Evolutionary conservation across 306 rosid genomes (phyloP).

Genomic region (Glycine tomentella): DNA sequence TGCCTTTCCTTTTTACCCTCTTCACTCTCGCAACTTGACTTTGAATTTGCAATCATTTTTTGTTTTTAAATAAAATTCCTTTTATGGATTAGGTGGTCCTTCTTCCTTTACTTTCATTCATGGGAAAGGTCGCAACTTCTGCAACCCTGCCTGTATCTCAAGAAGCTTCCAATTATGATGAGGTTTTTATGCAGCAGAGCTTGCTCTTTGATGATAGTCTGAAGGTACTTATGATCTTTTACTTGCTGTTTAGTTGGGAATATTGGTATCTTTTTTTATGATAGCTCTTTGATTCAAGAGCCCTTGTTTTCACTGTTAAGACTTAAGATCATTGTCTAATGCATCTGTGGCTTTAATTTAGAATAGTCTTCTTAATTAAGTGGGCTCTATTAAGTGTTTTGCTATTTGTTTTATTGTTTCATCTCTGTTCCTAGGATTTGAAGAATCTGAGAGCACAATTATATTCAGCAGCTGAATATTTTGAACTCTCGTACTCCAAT

Average conservation of each 20-base stretch:
- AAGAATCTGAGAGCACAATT: slow-evolving; percentile 91
- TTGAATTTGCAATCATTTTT: slow-evolving; percentile 32
- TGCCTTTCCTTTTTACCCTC: slow-evolving; percentile 32
- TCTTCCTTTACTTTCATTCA: slow-evolving; percentile 47
- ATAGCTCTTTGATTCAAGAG: slow-evolving; percentile 13
- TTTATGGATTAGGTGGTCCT: slow-evolving; percentile 48
- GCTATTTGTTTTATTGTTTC: slow-evolving; percentile 35
- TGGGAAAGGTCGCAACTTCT: slow-evolving; percentile 75
- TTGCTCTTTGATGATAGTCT: slow-evolving; percentile 94
- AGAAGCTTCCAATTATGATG: slow-evolving; percentile 85
- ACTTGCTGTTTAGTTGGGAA: slow-evolving; percentile 4
- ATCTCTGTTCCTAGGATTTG: slow-evolving; percentile 72
- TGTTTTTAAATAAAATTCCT: no score
- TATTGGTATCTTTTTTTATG: not conserved
- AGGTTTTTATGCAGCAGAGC: slow-evolving; percentile 96
- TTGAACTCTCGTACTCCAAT: slow-evolving; percentile 90
- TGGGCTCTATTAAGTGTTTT: slow-evolving; percentile 14
- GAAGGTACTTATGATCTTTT: slow-evolving; percentile 58
- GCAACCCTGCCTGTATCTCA: slow-evolving; percentile 57
- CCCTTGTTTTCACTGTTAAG: slow-evolving; percentile 9
- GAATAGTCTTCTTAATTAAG: slow-evolving; percentile 13
- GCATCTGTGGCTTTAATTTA: slow-evolving; percentile 5
- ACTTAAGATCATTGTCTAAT: slow-evolving; percentile 33
- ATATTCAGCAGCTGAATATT: slow-evolving; percentile 97
- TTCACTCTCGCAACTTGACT: slow-evolving; percentile 37